phyloP scores from a whole-genome alignment of 2,329 filamentous ascomycete species.

The Cladosporium colombiae region DNA sequence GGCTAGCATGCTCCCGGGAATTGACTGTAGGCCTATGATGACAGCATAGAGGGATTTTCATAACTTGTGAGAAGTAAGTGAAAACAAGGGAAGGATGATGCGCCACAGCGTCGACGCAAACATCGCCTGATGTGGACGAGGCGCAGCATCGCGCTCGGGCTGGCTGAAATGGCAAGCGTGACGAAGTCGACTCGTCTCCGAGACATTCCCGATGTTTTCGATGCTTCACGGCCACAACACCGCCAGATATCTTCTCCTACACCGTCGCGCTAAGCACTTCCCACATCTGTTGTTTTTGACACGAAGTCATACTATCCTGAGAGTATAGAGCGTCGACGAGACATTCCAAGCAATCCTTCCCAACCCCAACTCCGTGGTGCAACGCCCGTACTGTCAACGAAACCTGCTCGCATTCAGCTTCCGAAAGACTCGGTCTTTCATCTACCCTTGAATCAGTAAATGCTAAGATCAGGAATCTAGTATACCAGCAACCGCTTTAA shows the following conservation, averaged over 20 bases:
- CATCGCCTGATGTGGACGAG: background rate
- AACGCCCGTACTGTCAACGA: too few species aligned
- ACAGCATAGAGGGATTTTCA: too few species aligned
- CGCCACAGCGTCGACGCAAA: background rate
- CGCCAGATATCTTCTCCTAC: background rate
- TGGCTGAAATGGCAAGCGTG: background rate
- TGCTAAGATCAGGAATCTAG: too few species aligned
- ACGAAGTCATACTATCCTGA: background rate
- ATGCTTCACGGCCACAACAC: background rate
- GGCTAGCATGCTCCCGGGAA: too few species aligned
- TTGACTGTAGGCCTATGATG: too few species aligned
- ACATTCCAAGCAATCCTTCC: background rate
- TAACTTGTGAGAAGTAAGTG: background rate
- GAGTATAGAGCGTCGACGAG: background rate
- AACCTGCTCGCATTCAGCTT: too few species aligned
- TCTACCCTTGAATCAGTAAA: too few species aligned
- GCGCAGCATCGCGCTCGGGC: background rate
- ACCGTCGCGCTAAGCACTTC: background rate
- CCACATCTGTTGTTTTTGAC: background rate
- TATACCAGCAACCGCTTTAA: too few species aligned
- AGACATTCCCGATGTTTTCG: background rate
- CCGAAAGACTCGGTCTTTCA: too few species aligned
- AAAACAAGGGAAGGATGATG: background rate
- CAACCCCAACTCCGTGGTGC: too few species aligned
- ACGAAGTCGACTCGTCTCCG: background rate